These are phyloP conservation scores for Suhomyces kunorum DNA, from an alignment of 1,139 yeast genomes.

Conservation along the genomic window DNA sequence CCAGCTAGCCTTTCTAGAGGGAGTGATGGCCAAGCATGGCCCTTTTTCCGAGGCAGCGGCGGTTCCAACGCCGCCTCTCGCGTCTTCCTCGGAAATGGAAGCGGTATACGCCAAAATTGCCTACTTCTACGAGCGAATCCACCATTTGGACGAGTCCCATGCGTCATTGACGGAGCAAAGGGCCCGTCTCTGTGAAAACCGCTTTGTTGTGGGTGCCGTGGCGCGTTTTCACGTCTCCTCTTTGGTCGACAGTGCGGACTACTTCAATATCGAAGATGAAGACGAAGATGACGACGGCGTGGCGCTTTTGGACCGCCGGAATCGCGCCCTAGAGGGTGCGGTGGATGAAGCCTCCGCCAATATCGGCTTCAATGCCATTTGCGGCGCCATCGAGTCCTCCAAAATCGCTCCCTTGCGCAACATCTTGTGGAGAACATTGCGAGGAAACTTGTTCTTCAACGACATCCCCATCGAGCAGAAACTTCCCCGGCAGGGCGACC, in stretches of 20 bases:
- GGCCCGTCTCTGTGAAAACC: conserved; percentile 21
- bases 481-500: conserved; percentile 42
- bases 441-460: conserved; percentile 56
- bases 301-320: conserved; percentile 34
- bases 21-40: conserved; percentile 21
- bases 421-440: conserved; percentile 55
- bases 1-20: conserved; percentile 29
- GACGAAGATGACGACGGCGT: conserved; percentile 30
- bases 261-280: conserved; percentile 9
- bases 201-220: conserved; percentile 23
- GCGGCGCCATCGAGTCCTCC: conserved; percentile 51
- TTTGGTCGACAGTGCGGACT: conserved; percentile 10
- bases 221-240: conserved; percentile 20
- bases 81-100: conserved; percentile 24
- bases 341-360: conserved; percentile 23
- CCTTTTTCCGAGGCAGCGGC: conserved; percentile 10
- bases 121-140: conserved; percentile 21
- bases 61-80: conserved; percentile 18
- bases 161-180: conserved; percentile 19
- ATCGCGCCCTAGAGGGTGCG: conserved; percentile 28
- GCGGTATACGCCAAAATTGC: conserved; percentile 17
- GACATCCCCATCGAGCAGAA: conserved; percentile 47
- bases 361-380: conserved; percentile 47
- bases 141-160: conserved; percentile 26
- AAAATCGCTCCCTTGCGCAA: conserved; percentile 49